Percentiles rank a stretch among this genome's conserved stretches.
Conservation (phyloP, 108 stramenopile species). For the Ochromonas danica region DNA sequence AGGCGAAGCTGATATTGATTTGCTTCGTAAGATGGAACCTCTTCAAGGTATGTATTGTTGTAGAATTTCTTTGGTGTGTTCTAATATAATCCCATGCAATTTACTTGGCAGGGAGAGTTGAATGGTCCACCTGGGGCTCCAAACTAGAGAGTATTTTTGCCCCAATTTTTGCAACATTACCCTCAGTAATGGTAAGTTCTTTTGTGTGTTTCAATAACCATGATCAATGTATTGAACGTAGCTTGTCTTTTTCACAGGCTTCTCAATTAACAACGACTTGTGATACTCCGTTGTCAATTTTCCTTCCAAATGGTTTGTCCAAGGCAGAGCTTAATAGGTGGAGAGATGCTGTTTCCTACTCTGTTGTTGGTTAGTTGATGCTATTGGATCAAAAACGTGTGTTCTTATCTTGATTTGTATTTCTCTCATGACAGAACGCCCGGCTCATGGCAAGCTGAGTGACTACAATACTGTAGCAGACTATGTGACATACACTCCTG, state of each 20-base stretch:
- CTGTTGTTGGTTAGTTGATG: constrained; percentile 1
- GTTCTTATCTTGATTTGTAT: background rate
- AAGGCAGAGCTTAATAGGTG: background rate
- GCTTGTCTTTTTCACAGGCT: background rate
- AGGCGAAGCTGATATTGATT: constrained; percentile 24
- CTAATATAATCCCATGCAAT: background rate
- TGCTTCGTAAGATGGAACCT: constrained; percentile 10
- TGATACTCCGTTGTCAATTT: background rate
- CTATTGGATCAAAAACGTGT: too few relatives aligned
- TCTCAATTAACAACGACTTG: background rate
- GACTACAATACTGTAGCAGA: constrained; percentile 6
- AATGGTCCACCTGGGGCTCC: constrained; percentile 32
- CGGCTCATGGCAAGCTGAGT: constrained; percentile 10
- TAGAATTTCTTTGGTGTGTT: background rate
- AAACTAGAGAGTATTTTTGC: constrained; percentile 29
- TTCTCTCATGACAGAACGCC: constrained; percentile 13
- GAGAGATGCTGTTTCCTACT: background rate
- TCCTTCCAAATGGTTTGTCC: constrained; percentile 2
- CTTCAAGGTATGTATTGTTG: constrained; percentile 5
- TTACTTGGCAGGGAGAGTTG: background rate
- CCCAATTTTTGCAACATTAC: constrained; percentile 19
- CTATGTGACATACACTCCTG: constrained; percentile 14
- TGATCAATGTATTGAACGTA: constrained; percentile 8
- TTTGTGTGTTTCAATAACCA: background rate
- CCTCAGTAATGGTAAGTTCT: background rate